Conservation (phyloP, 2,329 filamentous ascomycete genomes). For the Scortechinia acanthostroma region DNA sequence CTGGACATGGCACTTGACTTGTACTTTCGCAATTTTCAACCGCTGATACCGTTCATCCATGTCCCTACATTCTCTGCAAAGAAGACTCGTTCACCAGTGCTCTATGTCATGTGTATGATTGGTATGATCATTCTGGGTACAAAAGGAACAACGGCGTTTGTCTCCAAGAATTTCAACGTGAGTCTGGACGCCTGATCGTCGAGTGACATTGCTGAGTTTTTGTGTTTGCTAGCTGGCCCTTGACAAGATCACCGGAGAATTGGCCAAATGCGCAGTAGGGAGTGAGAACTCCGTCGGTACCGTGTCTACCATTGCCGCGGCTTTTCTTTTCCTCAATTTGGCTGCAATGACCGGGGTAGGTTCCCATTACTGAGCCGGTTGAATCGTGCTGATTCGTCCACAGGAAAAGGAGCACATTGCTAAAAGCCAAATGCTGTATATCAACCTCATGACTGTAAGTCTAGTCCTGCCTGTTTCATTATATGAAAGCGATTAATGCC, state of each 20-base stretch:
- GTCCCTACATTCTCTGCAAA: constrained; percentile 41
- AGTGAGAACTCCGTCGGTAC: constrained; percentile 27
- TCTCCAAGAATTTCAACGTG: constrained; percentile 32
- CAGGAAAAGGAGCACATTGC: constrained; percentile 20
- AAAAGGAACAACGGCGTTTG: constrained; percentile 38
- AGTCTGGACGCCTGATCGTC: constrained; percentile 11
- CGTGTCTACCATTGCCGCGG: constrained; percentile 35
- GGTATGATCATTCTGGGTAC: constrained; percentile 41
- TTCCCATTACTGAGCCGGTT: neutral
- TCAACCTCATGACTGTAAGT: constrained; percentile 33
- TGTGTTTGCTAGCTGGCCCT: constrained; percentile 17
- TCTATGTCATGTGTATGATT: constrained; percentile 43
- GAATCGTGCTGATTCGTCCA: neutral
- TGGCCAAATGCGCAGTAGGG: constrained; percentile 28
- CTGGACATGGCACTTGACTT: constrained; percentile 43
- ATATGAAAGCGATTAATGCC: too few relatives aligned
- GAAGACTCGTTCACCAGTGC: constrained; percentile 31
- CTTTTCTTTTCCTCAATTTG: constrained; percentile 35
- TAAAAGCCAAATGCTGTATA: constrained; percentile 29
- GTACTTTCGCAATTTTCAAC: constrained; percentile 43
- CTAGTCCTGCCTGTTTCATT: neutral
- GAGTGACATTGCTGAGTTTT: constrained; percentile 2
- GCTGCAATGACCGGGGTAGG: constrained; percentile 34
- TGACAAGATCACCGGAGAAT: constrained; percentile 28
- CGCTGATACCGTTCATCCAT: constrained; percentile 41